Evolutionary conservation across 1,284 basidiomycete species (phyloP), one percentile per base, ranked within the genome.

Genomic region (Irpex sp.): DNA sequence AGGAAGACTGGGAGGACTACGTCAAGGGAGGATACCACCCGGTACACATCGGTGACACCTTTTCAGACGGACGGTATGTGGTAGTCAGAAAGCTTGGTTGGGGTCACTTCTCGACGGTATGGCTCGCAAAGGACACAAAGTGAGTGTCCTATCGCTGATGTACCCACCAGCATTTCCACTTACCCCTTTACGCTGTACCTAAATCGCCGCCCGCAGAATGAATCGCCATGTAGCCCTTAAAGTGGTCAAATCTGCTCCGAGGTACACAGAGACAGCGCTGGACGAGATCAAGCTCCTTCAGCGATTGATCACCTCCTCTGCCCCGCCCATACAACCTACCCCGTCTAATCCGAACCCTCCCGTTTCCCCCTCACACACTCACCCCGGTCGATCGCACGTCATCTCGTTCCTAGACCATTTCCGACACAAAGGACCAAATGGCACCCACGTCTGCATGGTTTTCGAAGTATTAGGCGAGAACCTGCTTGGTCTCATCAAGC

Each of bases 381-480:
- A 93, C 72, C 82, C 90, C 0, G 92, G 91, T 4, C 79, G 90
- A 65, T 87, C 89, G 4, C 92, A 94, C 71, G 95, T 98, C 76
- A 97, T 98, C 74, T 93, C 93, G 35, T 93, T 99, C 70, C 89
- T 99, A 57, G 97, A 99, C 79, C 94, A 98, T 75, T 99, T 99
- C 77, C 87, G 91, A 46, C 97, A 99, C 78, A 92, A 91, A 65
- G 97, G 97, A 0, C 96, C 96, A 13, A 98, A 99, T 75, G 97
- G 97, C 57, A 92, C 88, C 17, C 97, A 99, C 77, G 93, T 99
- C 67, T 99, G 97, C 84, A 99, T 99, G 97, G 97, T 99, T 15
- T 98, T 98, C 73, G 97, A 99, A 77, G 97, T 99, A 39, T 85
- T 99, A 8, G 97, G 97, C 62, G 97, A 99, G 79, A 98, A 98